Evolutionary conservation across 2,329 filamentous ascomycete genomes (phyloP).

Genomic region (Colletotrichum sp.): DNA sequence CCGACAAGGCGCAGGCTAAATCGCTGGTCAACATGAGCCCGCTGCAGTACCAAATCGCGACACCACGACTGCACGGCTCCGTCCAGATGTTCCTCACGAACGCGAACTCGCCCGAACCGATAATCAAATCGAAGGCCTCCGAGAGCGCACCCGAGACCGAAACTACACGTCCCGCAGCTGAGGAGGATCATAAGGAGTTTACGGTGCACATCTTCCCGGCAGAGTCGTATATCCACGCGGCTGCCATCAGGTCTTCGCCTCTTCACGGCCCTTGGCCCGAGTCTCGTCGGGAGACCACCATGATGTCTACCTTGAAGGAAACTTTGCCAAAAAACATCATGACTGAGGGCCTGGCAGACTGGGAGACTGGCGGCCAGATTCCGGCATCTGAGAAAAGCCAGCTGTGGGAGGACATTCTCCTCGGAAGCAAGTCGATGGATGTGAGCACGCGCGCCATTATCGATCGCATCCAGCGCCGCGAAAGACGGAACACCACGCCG

Average conservation of each 20-base stretch:
- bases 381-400: conserved; percentile 22
- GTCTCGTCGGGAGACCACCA: conserved; percentile 29
- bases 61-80: conserved; percentile 25
- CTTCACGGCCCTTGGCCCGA: conserved; percentile 48
- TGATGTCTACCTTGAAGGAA: conserved; percentile 39
- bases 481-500: neutral
- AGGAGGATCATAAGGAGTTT: conserved; percentile 39
- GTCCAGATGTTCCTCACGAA: conserved; percentile 35
- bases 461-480: conserved; percentile 1
- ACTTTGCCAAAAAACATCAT: conserved; percentile 43
- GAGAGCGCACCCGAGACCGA: neutral
- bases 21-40: conserved; percentile 51
- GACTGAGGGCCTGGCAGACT: conserved; percentile 46
- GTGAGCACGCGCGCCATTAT: conserved; percentile 1
- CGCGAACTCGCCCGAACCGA: conserved; percentile 14
- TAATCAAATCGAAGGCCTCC: neutral
- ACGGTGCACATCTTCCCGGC: conserved; percentile 44
- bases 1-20: conserved; percentile 40
- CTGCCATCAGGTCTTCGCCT: conserved; percentile 36
- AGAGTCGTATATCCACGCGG: conserved; percentile 43
- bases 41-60: conserved; percentile 47
- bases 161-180: neutral
- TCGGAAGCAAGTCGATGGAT: conserved; percentile 16
- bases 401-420: conserved; percentile 26
- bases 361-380: conserved; percentile 37